phyloP scores from a whole-genome alignment of 305 asterid genomes.

The Fraxinus velutina region DNA sequence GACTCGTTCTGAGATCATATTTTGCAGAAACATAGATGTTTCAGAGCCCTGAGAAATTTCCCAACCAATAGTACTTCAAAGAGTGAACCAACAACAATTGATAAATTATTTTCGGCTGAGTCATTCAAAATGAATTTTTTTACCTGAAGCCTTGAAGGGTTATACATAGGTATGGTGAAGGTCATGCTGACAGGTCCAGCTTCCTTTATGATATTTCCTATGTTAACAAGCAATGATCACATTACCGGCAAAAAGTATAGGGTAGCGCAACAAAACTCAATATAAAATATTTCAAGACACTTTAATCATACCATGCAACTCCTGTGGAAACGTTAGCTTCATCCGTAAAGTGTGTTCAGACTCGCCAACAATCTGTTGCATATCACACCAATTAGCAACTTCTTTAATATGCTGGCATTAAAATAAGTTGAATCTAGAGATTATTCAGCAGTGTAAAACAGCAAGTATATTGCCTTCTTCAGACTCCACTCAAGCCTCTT shows the following conservation, averaged over 20 bases:
- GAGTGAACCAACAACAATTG: background rate
- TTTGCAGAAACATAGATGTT: background rate
- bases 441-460: conserved; percentile 16
- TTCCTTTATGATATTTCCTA: conserved; percentile 94
- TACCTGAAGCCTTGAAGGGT: conserved; percentile 97
- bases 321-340: conserved; percentile 85
- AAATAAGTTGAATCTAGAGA: conserved; percentile 2
- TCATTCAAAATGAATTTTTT: conserved; percentile 1
- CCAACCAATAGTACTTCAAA: background rate
- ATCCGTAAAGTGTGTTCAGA: conserved; percentile 90
- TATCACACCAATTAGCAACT: background rate
- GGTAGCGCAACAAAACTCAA: background rate
- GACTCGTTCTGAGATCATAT: background rate
- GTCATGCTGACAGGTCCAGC: conserved; percentile 99
- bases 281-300: conserved; percentile 8
- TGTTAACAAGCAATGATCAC: conserved; percentile 15
- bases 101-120: background rate
- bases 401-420: background rate
- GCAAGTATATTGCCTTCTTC: conserved; percentile 68
- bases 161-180: conserved; percentile 94
- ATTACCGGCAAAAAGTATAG: conserved; percentile 13
- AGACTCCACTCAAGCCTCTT: conserved; percentile 81
- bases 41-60: background rate
- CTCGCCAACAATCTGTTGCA: conserved; percentile 81
- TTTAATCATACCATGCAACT: conserved; percentile 65